Evolutionary conservation across 2,329 filamentous ascomycete species (phyloP).

Genomic region (Aaosphaeria pasadenensis): DNA sequence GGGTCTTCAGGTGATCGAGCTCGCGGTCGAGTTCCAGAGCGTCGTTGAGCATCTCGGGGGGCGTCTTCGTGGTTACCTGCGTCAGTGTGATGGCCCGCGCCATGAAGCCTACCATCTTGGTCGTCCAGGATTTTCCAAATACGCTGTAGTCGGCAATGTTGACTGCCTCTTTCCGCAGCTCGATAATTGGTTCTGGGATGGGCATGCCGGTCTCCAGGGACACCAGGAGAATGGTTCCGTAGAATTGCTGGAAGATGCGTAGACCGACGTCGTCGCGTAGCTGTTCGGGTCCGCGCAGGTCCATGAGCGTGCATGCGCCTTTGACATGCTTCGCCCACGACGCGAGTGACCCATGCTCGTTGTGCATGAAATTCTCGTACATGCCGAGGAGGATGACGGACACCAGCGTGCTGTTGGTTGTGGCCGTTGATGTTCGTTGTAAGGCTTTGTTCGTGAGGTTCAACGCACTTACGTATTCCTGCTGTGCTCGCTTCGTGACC

Average conservation of each 20-base stretch:
- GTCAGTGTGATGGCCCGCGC: slow-evolving; percentile 18
- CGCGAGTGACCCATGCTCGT: slow-evolving; percentile 24
- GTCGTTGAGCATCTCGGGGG: slow-evolving; percentile 9
- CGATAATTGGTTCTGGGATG: slow-evolving; percentile 15
- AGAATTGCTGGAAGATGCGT: slow-evolving; percentile 29
- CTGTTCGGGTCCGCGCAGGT: slow-evolving; percentile 25
- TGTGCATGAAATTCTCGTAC: slow-evolving; percentile 10
- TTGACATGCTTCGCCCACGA: slow-evolving; percentile 32
- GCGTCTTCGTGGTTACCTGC: slow-evolving; percentile 13
- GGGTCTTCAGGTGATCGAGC: slow-evolving; percentile 16
- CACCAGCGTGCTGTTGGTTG: slow-evolving; percentile 17
- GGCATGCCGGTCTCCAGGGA: slow-evolving; percentile 15
- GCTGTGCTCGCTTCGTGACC: slow-evolving; percentile 10
- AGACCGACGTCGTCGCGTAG: slow-evolving; percentile 16
- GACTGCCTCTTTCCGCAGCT: slow-evolving; percentile 17
- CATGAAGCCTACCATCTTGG: slow-evolving; percentile 16
- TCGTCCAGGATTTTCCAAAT: slow-evolving; percentile 19
- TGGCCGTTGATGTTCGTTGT: slow-evolving; percentile 6
- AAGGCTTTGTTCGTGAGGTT: slow-evolving; percentile 7
- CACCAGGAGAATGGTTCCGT: slow-evolving; percentile 19
- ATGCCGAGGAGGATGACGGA: slow-evolving; percentile 19
- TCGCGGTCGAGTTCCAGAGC: slow-evolving; percentile 17
- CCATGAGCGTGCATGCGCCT: slow-evolving; percentile 30
- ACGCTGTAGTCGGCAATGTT: slow-evolving; percentile 15
- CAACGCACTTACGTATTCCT: slow-evolving; percentile 14